Conservation (phyloP, 768 basidiomycete species). For the Suillus discolor region DNA sequence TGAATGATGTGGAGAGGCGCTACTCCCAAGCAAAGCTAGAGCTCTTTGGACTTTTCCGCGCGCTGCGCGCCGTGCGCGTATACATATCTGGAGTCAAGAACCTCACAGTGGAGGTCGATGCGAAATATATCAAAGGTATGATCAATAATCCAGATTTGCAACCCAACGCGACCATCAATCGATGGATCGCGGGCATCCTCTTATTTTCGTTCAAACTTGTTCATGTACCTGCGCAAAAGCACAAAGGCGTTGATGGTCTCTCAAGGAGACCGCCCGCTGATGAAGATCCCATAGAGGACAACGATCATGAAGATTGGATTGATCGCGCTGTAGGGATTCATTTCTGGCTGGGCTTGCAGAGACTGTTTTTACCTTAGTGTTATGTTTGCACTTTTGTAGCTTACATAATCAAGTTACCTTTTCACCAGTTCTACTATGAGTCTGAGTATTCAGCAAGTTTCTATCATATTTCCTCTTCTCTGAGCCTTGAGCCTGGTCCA, state of each 20-base stretch:
- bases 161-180: constrained; percentile 33
- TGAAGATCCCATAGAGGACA: background rate
- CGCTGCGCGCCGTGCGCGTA: constrained; percentile 18
- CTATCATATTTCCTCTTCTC: no score
- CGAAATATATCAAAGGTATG: constrained; percentile 39
- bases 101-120: constrained; percentile 29
- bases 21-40: constrained; percentile 30
- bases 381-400: no score
- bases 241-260: background rate
- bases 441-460: no score
- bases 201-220: constrained; percentile 31
- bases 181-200: constrained; percentile 27
- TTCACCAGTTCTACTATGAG: no score
- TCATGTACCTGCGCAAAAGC: constrained; percentile 26
- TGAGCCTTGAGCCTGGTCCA: no score
- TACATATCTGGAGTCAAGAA: constrained; percentile 31
- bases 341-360: no score
- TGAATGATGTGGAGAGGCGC: constrained; percentile 28
- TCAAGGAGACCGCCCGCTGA: background rate
- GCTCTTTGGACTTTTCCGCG: constrained; percentile 23
- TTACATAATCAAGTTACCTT: no score
- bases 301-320: background rate
- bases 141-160: constrained; percentile 30
- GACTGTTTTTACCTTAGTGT: no score
- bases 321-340: no score